Evolutionary conservation across 805 yeast genomes (phyloP).

Genomic region (Saturnispora silvae): DNA sequence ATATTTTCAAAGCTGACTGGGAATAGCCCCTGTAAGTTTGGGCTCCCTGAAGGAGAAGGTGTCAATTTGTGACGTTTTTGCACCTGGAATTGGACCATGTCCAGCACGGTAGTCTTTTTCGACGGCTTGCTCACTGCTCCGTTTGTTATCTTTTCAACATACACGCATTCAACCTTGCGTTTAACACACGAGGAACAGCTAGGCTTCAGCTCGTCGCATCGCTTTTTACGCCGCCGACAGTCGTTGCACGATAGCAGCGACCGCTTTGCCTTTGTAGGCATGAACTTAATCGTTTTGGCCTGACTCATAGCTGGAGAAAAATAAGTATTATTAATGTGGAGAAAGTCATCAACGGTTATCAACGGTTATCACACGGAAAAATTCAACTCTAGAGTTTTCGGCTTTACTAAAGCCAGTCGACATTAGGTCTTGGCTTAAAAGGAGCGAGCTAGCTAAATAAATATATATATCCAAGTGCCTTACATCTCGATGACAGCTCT

Average conservation of each 20-base stretch:
- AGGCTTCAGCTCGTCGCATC: constrained; percentile 35
- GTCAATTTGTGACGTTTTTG: not conserved
- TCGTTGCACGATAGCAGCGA: constrained; percentile 10
- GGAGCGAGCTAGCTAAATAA: not conserved
- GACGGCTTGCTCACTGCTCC: too few relatives aligned
- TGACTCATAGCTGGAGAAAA: constrained; percentile 6
- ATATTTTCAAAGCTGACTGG: constrained; percentile 2
- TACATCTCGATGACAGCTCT: constrained; percentile 61
- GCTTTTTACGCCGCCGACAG: constrained; percentile 38
- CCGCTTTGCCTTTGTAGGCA: constrained; percentile 5
- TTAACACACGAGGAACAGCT: constrained; percentile 31
- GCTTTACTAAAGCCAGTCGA: too few relatives aligned
- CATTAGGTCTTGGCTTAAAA: too few relatives aligned
- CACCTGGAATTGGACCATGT: not conserved
- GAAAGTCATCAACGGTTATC: too few relatives aligned
- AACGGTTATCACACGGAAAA: too few relatives aligned
- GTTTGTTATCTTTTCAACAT: constrained; percentile 23
- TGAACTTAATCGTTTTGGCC: constrained; percentile 7
- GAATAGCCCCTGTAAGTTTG: too few relatives aligned
- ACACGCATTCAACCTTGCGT: constrained; percentile 22
- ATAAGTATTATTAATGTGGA: too few relatives aligned
- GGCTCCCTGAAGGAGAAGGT: not conserved
- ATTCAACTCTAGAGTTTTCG: too few relatives aligned
- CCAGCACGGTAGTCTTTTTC: not conserved
- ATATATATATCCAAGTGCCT: not conserved